These are phyloP conservation scores for Cenchrus fungigraminus DNA, from an alignment of 176 grass and related monocot genomes.

Conservation along the genomic window DNA sequence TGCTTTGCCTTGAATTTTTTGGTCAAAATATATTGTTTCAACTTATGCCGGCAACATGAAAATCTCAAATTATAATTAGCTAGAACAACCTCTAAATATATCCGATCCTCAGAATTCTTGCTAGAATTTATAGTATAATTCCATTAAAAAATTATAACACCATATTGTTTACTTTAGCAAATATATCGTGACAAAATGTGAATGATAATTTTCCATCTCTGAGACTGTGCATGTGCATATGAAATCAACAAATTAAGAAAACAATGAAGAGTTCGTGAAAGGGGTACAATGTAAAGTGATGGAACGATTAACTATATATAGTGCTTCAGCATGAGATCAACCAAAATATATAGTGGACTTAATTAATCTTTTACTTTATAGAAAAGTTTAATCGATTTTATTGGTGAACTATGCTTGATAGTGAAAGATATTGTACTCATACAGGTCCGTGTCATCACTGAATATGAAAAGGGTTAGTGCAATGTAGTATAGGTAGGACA, in stretches of 20 bases:
- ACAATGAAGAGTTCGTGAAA: neutral
- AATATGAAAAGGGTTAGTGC: neutral
- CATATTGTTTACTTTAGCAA: neutral
- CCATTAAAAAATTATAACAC: no score
- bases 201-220: neutral
- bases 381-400: neutral
- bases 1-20: neutral
- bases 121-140: no score
- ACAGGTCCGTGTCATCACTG: neutral
- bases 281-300: neutral
- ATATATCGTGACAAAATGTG: neutral
- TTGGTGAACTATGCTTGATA: neutral
- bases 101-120: neutral
- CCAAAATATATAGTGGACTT: neutral
- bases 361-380: neutral
- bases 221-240: neutral
- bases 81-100: neutral
- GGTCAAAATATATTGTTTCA: neutral
- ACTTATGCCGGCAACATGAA: neutral
- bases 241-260: neutral
- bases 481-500: neutral
- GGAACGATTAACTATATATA: neutral
- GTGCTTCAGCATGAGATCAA: neutral
- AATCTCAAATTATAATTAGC: neutral
- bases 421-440: neutral